Base-by-base conservation (phyloP, 768 basidiomycete species). In the Antrodiella citrinella region DNA sequence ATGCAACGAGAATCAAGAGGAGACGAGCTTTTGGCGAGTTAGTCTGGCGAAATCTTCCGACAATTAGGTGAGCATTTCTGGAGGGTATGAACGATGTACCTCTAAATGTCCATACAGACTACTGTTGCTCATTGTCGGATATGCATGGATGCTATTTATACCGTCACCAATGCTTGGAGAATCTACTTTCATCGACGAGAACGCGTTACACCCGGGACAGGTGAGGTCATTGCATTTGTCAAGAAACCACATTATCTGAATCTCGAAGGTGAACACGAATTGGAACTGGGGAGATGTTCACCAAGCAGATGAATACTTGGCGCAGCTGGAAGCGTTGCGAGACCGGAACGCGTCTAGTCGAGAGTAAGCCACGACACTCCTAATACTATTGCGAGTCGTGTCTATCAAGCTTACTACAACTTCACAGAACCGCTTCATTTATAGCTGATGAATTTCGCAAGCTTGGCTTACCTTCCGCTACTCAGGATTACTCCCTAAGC, bases 221-320 rank as follows among this genome's bases (percentile, higher is more conserved):
- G 94, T 94, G 58, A 45, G 64, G 61, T 38, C 3, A 15, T 59
- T 48, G 24, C 10, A 40, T 19, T 47, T 30, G 12, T 53, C 9
- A n/a, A n/a, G n/a, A n/a, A n/a, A n/a, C n/a, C n/a, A n/a, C n/a
- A n/a, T n/a, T n/a, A n/a, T n/a, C n/a, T n/a, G n/a, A n/a, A 26
- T 2, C 22, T 22, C 15, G 15, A 25, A 97, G 92, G 94, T 96
- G 19, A 89, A 82, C 50, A 91, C 89, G 10, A 82, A 92, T 62
- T 97, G 88, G 84, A 78, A 78, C 57, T 97, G 95, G 96, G 78
- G 70, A 45, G 85, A 98, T 45, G 96, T 98, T 4, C 84, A 89
- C 55, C 69, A 70, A 41, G 92, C 96, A 9, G 96, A 99, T 65
- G 57, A 61, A n/a, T 90, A 89, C 61, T 74, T 96, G 1, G 78